Evolutionary conservation across 768 basidiomycete species (phyloP).

Genomic region (Leucosporidium yakuticum): DNA sequence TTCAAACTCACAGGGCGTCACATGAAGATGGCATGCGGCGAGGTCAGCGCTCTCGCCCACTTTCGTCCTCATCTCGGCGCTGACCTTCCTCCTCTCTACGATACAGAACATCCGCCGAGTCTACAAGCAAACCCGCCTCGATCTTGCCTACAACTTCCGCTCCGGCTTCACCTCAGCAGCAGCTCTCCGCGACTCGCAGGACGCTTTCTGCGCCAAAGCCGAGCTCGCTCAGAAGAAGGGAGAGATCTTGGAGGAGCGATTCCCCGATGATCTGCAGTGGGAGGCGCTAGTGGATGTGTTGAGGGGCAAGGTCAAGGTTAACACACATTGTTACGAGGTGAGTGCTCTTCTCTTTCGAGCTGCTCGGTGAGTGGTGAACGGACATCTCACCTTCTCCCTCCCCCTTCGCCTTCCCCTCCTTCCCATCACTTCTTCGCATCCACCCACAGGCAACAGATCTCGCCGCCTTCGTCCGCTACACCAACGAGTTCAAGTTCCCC

Average conservation of each 20-base stretch:
- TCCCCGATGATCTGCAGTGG: conserved; percentile 54
- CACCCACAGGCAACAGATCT: conserved; percentile 16
- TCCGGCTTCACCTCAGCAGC: conserved; percentile 59
- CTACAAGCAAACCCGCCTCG: conserved; percentile 46
- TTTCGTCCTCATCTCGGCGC: conserved; percentile 1
- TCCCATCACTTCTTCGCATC: neutral
- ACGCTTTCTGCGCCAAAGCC: conserved; percentile 57
- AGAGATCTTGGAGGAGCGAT: conserved; percentile 51
- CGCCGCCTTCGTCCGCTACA: conserved; percentile 36
- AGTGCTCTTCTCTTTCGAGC: neutral
- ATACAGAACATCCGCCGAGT: conserved; percentile 28
- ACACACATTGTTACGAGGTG: conserved; percentile 34
- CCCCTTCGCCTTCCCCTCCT: too few species aligned
- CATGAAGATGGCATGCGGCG: conserved; percentile 51
- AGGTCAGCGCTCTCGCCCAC: conserved; percentile 25
- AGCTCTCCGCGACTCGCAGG: conserved; percentile 61
- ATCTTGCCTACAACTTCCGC: conserved; percentile 27
- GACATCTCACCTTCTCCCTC: neutral
- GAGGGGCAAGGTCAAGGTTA: conserved; percentile 29
- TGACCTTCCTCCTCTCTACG: neutral
- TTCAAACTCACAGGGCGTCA: conserved; percentile 9
- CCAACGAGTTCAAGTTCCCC: conserved; percentile 75
- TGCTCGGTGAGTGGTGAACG: too few species aligned
- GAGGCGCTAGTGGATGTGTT: conserved; percentile 36
- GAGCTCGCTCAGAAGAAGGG: conserved; percentile 49